Conservation (phyloP, 805 yeast genomes). For the Metschnikowia reukaufii region DNA sequence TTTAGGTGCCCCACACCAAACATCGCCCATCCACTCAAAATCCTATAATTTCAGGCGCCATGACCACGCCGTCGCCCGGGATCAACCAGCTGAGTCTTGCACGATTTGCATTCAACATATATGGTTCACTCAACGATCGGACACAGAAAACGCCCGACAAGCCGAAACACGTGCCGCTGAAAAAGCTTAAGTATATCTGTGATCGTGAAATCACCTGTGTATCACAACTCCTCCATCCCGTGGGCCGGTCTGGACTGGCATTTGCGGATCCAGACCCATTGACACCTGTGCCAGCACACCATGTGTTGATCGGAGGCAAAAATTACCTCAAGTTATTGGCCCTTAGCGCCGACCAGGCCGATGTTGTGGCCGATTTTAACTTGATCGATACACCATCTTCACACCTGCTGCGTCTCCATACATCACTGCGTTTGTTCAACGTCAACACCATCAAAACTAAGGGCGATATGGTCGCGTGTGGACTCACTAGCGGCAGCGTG, state of each 20-base stretch:
- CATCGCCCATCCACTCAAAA: too few relatives aligned
- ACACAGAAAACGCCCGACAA: conserved; percentile 15
- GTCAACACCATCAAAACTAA: conserved; percentile 41
- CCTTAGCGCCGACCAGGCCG: conserved; percentile 31
- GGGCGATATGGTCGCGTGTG: conserved; percentile 39
- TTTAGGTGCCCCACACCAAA: too few relatives aligned
- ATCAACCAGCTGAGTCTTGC: conserved; percentile 37
- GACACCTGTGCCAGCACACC: conserved; percentile 25
- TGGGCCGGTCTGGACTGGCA: conserved; percentile 15
- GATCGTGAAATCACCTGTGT: conserved; percentile 27
- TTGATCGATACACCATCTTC: conserved; percentile 27
- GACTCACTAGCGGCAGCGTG: conserved; percentile 39
- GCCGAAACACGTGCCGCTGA: conserved; percentile 10
- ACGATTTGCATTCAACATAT: conserved; percentile 59
- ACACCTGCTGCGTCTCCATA: conserved; percentile 12
- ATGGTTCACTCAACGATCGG: conserved; percentile 41
- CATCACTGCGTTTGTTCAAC: conserved; percentile 28
- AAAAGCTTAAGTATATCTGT: conserved; percentile 20
- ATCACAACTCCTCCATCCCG: conserved; percentile 26
- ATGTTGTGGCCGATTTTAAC: conserved; percentile 35
- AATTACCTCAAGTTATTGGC: conserved; percentile 38
- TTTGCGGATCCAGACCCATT: conserved; percentile 4
- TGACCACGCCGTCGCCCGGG: conserved; percentile 6
- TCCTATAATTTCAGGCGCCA: too few relatives aligned
- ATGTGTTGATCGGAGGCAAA: conserved; percentile 43